phyloP scores from a whole-genome alignment of 495 filamentous ascomycete genomes.

The Tuber aestivum region DNA sequence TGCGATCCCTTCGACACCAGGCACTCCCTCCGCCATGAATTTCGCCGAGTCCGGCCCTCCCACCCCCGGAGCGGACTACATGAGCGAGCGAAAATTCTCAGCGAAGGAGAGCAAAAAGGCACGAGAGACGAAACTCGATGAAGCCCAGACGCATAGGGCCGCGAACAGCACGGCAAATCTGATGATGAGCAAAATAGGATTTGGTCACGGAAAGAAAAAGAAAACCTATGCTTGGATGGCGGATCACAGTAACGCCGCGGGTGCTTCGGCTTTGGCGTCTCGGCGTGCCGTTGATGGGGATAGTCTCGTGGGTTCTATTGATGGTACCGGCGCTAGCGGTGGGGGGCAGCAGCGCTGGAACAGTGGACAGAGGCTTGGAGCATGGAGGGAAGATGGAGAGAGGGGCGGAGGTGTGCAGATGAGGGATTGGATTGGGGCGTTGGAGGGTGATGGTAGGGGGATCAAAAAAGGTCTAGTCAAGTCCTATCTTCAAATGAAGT shows the following conservation, averaged over 20 bases:
- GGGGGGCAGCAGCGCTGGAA: slow-evolving; percentile 35
- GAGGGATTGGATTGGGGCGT: slow-evolving; percentile 59
- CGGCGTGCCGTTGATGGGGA: slow-evolving; percentile 36
- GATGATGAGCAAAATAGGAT: slow-evolving; percentile 49
- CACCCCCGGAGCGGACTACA: slow-evolving; percentile 25
- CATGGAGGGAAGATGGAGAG: slow-evolving; percentile 58
- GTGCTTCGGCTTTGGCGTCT: slow-evolving; percentile 43
- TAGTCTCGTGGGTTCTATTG: slow-evolving; percentile 16
- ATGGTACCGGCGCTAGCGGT: slow-evolving; percentile 11
- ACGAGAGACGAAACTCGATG: slow-evolving; percentile 49
- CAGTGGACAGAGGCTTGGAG: slow-evolving; percentile 50
- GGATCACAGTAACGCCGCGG: slow-evolving; percentile 41
- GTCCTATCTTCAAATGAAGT: slow-evolving; percentile 53
- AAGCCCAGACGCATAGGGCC: slow-evolving; percentile 51
- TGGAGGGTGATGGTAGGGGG: slow-evolving; percentile 56
- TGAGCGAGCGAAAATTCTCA: slow-evolving; percentile 30
- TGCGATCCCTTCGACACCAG: slow-evolving; percentile 22
- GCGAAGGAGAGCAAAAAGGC: slow-evolving; percentile 56
- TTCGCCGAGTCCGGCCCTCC: slow-evolving; percentile 23
- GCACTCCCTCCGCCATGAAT: slow-evolving; percentile 19
- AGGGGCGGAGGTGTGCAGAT: slow-evolving; percentile 62
- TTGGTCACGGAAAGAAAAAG: slow-evolving; percentile 53
- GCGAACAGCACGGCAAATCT: slow-evolving; percentile 54
- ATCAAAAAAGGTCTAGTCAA: slow-evolving; percentile 53
- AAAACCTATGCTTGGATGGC: slow-evolving; percentile 59